Evolutionary conservation across 192 early-diverging fungal genomes (phyloP), one percentile per base, ranked within the genome.

Genomic region (Mortierella hygrophila): DNA sequence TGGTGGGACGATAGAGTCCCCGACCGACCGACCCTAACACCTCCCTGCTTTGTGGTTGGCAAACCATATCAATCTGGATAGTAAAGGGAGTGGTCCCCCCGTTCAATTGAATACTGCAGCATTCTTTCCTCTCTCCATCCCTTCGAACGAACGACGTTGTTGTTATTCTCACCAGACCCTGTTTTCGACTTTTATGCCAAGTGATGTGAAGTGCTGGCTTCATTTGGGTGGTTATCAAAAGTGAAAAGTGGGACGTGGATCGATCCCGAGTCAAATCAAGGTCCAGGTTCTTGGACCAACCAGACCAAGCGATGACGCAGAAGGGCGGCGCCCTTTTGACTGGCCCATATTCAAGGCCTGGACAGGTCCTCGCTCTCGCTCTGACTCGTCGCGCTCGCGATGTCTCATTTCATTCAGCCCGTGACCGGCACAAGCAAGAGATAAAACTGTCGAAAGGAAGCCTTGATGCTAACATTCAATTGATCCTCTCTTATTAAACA

Each of bases 231-330:
- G n/a, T 35, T 65, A 65, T 65, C 60, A 65, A 65, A 65, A 65
- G 60, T 65, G 3, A 65, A 65, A 65, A 65, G 60, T 65, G 3
- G 60, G 60, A 15, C 29, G 26, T 65, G 60, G 29, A 65, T 65
- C 60, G 29, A 65, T 65, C 60, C 60, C 60, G 60, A 65, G 60
- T 65, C 60, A 32, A 65, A 65, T 65, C 26, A n/a, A 60, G n/a
- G 60, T 32, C 29, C 57, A 46, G 49, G 49, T 52, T 3, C 49
- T 52, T 65, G 60, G 11, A 65, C 60, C 60, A 65, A 65, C 60
- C 60, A 65, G 60, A 13, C 26, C 60, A 26, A 26, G 60, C 60
- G 60, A 65, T 65, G 60, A 65, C 60, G 60, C 60, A 65, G 60
- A 29, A 65, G 60, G 32, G 60, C 60, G 29, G 60, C 60, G 29